Conservation (phyloP, 495 filamentous ascomycete species). For the Podospora pseudocomata region DNA sequence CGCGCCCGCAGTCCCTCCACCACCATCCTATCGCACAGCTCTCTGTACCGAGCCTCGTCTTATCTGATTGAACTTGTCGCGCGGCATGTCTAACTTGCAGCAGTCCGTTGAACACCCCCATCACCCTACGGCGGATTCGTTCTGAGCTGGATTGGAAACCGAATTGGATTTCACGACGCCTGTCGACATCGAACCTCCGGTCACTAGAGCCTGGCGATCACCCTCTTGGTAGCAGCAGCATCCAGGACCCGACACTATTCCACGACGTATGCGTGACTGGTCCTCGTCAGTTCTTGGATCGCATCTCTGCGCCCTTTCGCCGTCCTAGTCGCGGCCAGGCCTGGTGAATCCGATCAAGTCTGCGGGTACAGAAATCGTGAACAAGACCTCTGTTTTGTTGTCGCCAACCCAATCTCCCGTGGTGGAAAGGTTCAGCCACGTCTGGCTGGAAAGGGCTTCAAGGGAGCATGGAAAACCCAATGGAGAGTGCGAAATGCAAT, state of each 20-base stretch:
- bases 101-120: slow-evolving; percentile 11
- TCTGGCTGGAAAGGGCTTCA: slow-evolving; percentile 42
- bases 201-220: neutral
- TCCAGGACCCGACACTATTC: neutral
- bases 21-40: slow-evolving; percentile 6
- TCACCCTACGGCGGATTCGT: neutral
- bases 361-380: slow-evolving; percentile 9
- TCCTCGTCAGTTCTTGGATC: neutral
- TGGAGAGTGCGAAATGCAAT: slow-evolving; percentile 71
- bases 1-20: slow-evolving; percentile 14
- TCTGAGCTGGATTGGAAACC: neutral
- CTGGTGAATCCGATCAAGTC: slow-evolving; percentile 13
- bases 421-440: slow-evolving; percentile 45
- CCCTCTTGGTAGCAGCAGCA: neutral
- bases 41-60: slow-evolving; percentile 7
- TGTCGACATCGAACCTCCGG: neutral
- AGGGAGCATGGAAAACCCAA: slow-evolving; percentile 61
- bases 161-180: too few species aligned
- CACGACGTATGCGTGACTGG: neutral
- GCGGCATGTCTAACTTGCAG: slow-evolving; percentile 27
- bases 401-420: slow-evolving; percentile 14
- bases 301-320: slow-evolving; percentile 26
- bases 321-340: slow-evolving; percentile 16
- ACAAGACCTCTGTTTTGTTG: slow-evolving; percentile 10
- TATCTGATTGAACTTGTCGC: slow-evolving; percentile 11